Conservation (phyloP, 2,329 filamentous ascomycete species). For the Arthrinium puccinioides region DNA sequence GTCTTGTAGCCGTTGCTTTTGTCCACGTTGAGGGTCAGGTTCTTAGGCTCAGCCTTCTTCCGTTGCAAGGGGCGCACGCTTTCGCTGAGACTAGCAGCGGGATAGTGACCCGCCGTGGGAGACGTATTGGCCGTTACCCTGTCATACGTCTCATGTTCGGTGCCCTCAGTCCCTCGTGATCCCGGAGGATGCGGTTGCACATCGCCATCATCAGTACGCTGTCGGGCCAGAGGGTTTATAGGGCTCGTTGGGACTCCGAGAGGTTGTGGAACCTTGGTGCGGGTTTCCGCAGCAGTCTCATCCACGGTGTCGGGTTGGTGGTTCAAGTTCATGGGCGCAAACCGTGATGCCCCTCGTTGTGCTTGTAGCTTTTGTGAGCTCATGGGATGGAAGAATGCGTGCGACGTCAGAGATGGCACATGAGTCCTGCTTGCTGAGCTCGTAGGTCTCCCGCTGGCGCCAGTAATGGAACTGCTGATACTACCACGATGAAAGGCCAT, state of each 20-base stretch:
- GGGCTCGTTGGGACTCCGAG: slow-evolving; percentile 44
- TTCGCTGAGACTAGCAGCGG: slow-evolving; percentile 60
- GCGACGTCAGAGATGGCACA: slow-evolving; percentile 79
- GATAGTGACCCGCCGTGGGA: slow-evolving; percentile 53
- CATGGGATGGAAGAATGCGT: slow-evolving; percentile 94
- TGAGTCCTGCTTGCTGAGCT: slow-evolving; percentile 76
- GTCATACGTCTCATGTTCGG: slow-evolving; percentile 65
- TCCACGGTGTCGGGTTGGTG: slow-evolving; percentile 27
- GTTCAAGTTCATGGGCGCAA: slow-evolving; percentile 20
- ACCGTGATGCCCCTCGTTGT: slow-evolving; percentile 59
- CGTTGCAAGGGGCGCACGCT: slow-evolving; percentile 70
- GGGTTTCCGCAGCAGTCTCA: slow-evolving; percentile 27
- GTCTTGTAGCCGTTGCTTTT: slow-evolving; percentile 48
- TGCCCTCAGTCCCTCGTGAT: slow-evolving; percentile 76
- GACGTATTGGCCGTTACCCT: slow-evolving; percentile 68
- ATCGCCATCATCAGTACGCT: slow-evolving; percentile 37
- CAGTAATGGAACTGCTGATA: slow-evolving; percentile 33
- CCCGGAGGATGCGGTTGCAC: slow-evolving; percentile 45
- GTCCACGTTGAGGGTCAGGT: slow-evolving; percentile 51
- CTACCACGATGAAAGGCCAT: slow-evolving; percentile 38
- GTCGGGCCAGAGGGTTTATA: slow-evolving; percentile 23
- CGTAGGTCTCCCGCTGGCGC: slow-evolving; percentile 45
- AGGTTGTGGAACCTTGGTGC: slow-evolving; percentile 44
- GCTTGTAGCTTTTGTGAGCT: slow-evolving; percentile 92
- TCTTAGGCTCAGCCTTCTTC: slow-evolving; percentile 33